Percentiles rank a stretch among this genome's conserved stretches.
Conservation (phyloP, 352 stramenopile genomes). For the Pythium brachiatum region DNA sequence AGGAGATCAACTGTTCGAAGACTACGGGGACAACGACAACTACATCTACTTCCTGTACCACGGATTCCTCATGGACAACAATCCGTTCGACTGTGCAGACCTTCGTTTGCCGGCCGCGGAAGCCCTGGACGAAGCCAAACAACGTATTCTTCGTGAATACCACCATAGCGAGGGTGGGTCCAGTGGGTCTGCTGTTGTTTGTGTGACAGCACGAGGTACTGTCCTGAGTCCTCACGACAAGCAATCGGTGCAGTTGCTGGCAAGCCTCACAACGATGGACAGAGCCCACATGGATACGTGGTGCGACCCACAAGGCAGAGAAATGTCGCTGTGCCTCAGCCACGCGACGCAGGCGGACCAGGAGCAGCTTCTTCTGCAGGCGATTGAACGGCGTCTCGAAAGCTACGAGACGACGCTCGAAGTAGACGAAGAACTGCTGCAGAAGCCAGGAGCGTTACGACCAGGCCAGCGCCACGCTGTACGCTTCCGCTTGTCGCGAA, state of each 20-base stretch:
- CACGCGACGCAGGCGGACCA: conserved; percentile 5
- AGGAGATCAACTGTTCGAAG: conserved; percentile 85
- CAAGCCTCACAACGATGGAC: conserved; percentile 14
- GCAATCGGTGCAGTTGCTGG: conserved; percentile 3
- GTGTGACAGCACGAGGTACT: conserved; percentile 12
- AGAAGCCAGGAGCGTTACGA: background rate
- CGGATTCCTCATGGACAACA: conserved; percentile 87
- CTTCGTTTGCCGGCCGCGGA: conserved; percentile 33
- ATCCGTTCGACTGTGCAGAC: conserved; percentile 87
- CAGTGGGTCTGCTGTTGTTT: conserved; percentile 5
- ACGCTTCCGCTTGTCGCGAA: conserved; percentile 49
- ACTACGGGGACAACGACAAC: conserved; percentile 95
- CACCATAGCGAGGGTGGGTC: background rate
- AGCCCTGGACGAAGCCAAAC: background rate
- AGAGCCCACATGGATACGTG: conserved; percentile 15
- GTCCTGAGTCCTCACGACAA: conserved; percentile 7
- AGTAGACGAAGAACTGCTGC: conserved; percentile 28
- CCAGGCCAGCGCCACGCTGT: conserved; percentile 26
- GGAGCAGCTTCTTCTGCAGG: conserved; percentile 4
- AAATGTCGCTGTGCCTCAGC: conserved; percentile 37
- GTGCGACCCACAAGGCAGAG: conserved; percentile 20
- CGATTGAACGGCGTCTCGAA: conserved; percentile 13
- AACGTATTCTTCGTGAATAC: conserved; percentile 1
- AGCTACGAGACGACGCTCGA: conserved; percentile 40
- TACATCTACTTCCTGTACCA: conserved; percentile 87